Evolutionary conservation across 1,284 basidiomycete species (phyloP).

Genomic region (Cryptococcus floricola): DNA sequence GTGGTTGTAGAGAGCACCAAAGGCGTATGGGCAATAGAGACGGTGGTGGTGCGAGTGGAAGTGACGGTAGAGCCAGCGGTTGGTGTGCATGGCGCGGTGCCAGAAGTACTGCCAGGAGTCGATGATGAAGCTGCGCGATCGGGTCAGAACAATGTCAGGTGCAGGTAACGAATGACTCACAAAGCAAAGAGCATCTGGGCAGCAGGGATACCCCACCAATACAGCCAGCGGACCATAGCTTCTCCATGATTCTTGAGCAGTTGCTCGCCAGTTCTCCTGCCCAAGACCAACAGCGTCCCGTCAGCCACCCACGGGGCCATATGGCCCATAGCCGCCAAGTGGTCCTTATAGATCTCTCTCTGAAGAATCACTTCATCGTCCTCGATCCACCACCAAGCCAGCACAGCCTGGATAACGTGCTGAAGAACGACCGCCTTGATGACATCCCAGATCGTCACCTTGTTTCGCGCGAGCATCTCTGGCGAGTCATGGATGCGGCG

Average conservation of each 20-base stretch:
- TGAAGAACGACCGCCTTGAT: slow-evolving; percentile 75
- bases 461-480: slow-evolving; percentile 74
- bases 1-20: slow-evolving; percentile 96
- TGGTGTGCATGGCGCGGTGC: slow-evolving; percentile 87
- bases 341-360: slow-evolving; percentile 53
- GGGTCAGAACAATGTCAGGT: slow-evolving; percentile 8
- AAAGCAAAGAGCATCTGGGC: slow-evolving; percentile 75
- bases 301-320: slow-evolving; percentile 52
- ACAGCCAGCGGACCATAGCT: slow-evolving; percentile 63
- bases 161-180: slow-evolving; percentile 55
- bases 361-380: slow-evolving; percentile 49
- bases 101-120: slow-evolving; percentile 99
- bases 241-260: slow-evolving; percentile 54
- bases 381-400: slow-evolving; percentile 70
- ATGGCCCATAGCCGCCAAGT: slow-evolving; percentile 53
- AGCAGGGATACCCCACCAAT: slow-evolving; percentile 91
- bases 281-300: slow-evolving; percentile 52
- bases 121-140: slow-evolving; percentile 71
- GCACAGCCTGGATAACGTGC: slow-evolving; percentile 75
- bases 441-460: slow-evolving; percentile 67
- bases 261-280: slow-evolving; percentile 41
- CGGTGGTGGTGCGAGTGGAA: slow-evolving; percentile 95
- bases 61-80: slow-evolving; percentile 84
- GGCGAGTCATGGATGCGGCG: slow-evolving; percentile 83
- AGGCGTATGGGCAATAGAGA: slow-evolving; percentile 95